Conservation (phyloP, 148 eudicot species). For the Salicornia ramosissima region DNA sequence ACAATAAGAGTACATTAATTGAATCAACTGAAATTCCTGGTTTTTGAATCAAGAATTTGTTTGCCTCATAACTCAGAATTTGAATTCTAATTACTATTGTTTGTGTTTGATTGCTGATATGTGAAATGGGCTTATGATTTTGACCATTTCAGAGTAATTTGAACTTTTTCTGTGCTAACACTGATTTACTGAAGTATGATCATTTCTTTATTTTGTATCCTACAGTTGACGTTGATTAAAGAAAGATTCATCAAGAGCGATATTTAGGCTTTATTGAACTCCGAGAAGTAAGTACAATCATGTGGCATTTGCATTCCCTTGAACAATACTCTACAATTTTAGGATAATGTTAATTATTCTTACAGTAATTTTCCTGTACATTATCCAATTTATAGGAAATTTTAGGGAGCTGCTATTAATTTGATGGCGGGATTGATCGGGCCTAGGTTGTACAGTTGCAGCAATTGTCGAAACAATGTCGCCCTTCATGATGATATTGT, state of each 20-base stretch:
- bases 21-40: background rate
- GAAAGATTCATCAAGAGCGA: constrained; percentile 1
- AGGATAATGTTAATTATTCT: background rate
- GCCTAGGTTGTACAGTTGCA: constrained; percentile 67
- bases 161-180: background rate
- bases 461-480: constrained; percentile 60
- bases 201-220: constrained; percentile 1
- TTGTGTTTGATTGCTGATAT: background rate
- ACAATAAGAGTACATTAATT: background rate
- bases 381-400: constrained; percentile 10
- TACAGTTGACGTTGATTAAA: constrained; percentile 9
- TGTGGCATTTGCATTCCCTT: background rate
- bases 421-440: constrained; percentile 58
- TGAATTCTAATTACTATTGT: background rate
- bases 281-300: constrained; percentile 5
- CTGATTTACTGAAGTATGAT: background rate
- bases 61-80: background rate
- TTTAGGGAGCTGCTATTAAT: constrained; percentile 7
- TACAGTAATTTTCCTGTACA: background rate
- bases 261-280: background rate
- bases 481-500: constrained; percentile 75
- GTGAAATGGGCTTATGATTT: background rate
- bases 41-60: background rate
- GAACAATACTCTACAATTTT: background rate
- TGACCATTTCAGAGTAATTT: background rate